phyloP scores from a whole-genome alignment of 345 rosid genomes.

The Triadica sebifera region DNA sequence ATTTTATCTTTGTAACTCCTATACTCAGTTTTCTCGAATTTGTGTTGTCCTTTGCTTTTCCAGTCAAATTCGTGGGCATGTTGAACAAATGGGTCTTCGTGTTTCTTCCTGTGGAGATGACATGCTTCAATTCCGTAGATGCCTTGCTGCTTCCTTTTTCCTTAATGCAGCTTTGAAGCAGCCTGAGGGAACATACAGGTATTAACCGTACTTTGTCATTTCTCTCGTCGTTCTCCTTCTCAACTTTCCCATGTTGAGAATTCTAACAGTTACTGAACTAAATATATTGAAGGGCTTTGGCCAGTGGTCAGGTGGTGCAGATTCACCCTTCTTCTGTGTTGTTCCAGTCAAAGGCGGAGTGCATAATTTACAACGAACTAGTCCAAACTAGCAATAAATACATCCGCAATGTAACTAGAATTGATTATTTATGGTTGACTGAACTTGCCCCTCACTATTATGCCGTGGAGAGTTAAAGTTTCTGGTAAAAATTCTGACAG shows the following conservation, averaged over 20 bases:
- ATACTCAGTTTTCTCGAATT: slow-evolving; percentile 16
- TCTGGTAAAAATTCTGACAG: slow-evolving; percentile 14
- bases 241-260: slow-evolving; percentile 4
- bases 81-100: slow-evolving; percentile 72
- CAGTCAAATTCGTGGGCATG: slow-evolving; percentile 77
- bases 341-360: slow-evolving; percentile 65
- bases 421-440: slow-evolving; percentile 77
- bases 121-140: slow-evolving; percentile 70
- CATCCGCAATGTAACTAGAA: slow-evolving; percentile 67
- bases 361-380: slow-evolving; percentile 77
- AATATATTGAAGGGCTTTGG: slow-evolving; percentile 68
- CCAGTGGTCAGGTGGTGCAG: slow-evolving; percentile 76
- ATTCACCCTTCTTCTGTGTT: slow-evolving; percentile 88
- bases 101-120: slow-evolving; percentile 83
- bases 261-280: slow-evolving; percentile 7
- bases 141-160: slow-evolving; percentile 91
- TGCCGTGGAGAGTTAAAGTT: slow-evolving; percentile 43
- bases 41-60: slow-evolving; percentile 15
- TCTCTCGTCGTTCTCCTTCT: neutral
- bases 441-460: slow-evolving; percentile 90
- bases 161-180: slow-evolving; percentile 91
- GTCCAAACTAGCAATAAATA: slow-evolving; percentile 77
- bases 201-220: slow-evolving; percentile 7
- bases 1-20: neutral
- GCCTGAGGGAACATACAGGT: slow-evolving; percentile 88